Evolutionary conservation across 495 filamentous ascomycete species (phyloP).

Genomic region (Apiosordaria backusii): DNA sequence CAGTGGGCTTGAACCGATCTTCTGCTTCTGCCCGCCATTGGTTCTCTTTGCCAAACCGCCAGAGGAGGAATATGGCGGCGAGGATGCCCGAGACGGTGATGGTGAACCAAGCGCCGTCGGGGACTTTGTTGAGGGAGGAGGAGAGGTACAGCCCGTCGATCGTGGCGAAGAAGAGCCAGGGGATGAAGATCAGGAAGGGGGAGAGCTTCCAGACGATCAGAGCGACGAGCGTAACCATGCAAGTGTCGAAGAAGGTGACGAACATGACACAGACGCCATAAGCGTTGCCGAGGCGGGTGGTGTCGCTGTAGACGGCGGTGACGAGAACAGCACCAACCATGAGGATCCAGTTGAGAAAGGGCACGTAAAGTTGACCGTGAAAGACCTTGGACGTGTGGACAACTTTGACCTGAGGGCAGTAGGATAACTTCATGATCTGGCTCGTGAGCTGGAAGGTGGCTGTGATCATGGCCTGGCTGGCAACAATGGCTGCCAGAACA

Average conservation of each 20-base stretch:
- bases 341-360: conserved; percentile 67
- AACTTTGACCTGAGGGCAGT: conserved; percentile 70
- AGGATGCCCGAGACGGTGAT: conserved; percentile 57
- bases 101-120: conserved; percentile 72
- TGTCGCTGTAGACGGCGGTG: conserved; percentile 68
- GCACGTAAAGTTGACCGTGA: conserved; percentile 70
- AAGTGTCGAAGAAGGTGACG: conserved; percentile 72
- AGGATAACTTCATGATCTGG: conserved; percentile 70
- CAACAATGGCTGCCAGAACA: conserved; percentile 67
- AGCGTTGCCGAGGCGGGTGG: conserved; percentile 49
- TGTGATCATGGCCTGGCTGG: conserved; percentile 73
- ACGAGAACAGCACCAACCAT: conserved; percentile 70
- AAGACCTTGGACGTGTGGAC: conserved; percentile 62
- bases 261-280: conserved; percentile 65
- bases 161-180: conserved; percentile 57
- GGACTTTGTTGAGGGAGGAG: conserved; percentile 63
- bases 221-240: conserved; percentile 63
- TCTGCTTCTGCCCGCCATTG: conserved; percentile 65
- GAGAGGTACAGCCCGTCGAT: conserved; percentile 65
- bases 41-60: conserved; percentile 71
- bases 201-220: conserved; percentile 65
- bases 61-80: conserved; percentile 59
- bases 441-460: conserved; percentile 62
- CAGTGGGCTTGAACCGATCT: conserved; percentile 50
- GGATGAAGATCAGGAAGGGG: conserved; percentile 51